Evolutionary conservation across 495 filamentous ascomycete species (phyloP), one percentile per base, ranked within the genome.

Genomic region (Penicillium lividum): DNA sequence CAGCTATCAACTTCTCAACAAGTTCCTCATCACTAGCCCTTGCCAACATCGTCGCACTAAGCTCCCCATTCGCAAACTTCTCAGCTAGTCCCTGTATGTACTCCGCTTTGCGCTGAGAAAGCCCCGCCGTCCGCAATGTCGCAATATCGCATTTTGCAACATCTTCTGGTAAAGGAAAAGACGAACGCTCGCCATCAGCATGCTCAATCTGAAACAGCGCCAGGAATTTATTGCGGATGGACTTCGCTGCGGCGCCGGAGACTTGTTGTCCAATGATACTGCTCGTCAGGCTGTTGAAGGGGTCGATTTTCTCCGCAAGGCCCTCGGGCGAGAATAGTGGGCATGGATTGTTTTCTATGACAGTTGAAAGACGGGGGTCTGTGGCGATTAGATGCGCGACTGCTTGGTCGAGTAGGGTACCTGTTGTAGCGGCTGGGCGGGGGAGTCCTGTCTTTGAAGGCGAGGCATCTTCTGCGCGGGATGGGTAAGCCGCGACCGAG

Each of bases 231-330:
- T 82, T 83, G 60, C 91, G 90, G 67, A 98, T 97, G 5, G 89
- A 86, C 57, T 82, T 87, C 27, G 94, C 95, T 3, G 94, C 94
- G 4, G 91, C 90, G 16, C 93, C 91, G 16, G 91, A 94, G 11
- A 98, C 93, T 71, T 98, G 94, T 71, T 98, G 94, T 45, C 90
- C 90, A 57, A 98, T 96, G 63, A 98, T 97, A 47, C 91, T 88
- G 69, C 85, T 89, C 27, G 82, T 81, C 42, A 98, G 81, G 53
- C 86, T 87, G 52, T 85, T 86, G 68, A 97, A 98, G 4, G 94
- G 93, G 70, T 98, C 89, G 59, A 96, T 82, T 60, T 84, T 75
- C 73, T 97, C 93, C 16, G 86, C 84, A 16, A 98, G 73, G 0
- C 92, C 93, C 51, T 89, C 86, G 3, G 91, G 83, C 7, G 89